Base-by-base conservation (phyloP, 108 stramenopile species). In the Epithemia pelagica region DNA sequence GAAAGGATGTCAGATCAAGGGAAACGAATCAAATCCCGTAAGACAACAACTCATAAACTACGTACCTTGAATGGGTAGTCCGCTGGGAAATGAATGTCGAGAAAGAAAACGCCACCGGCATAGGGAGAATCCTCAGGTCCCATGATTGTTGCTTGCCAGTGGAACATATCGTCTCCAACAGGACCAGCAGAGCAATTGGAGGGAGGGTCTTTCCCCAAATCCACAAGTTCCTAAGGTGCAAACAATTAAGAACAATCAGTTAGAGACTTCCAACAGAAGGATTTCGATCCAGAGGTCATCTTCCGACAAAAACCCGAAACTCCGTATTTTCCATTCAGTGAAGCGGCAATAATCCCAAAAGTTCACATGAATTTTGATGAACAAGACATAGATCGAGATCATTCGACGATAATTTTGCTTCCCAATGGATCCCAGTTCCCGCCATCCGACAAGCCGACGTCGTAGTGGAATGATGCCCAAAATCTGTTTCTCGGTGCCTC, bases 141-240 rank as follows among this genome's bases (percentile, higher is more conserved):
- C 95, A 96, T 95, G 68, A 98, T 95, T 56, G 96, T 96, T 15
- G 95, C 98, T 77, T 97, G 96, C 96, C 96, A 99, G 80, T 96
- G 95, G 77, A 95, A 97, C 86, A 97, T 92, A 58, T 97, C 96
- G 71, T 99, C 96, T 59, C 96, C 96, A 46, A 99, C 96, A n/a
- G 99, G 99, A 52, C 99, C 99, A 26, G 99, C 99, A 54, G 91
- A 93, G 83, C 99, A 99, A 76, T 99, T 99, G 18, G 97, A 95
- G 32, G 99, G 99, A 27, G 99, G 99, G 74, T 99, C 99, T 71
- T 94, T 94, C 30, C 97, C 97, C 53, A 99, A 81, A 66, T 99
- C 99, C 66, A 90, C 82, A 59, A 99, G 85, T 84, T 99, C 99
- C 91, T 68, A 23, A 22, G 23, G 8, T 18, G 66, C 23, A 54